These are phyloP conservation scores for Aphanomyces stellatus DNA, from an alignment of 352 stramenopile genomes.

Conservation along the genomic window DNA sequence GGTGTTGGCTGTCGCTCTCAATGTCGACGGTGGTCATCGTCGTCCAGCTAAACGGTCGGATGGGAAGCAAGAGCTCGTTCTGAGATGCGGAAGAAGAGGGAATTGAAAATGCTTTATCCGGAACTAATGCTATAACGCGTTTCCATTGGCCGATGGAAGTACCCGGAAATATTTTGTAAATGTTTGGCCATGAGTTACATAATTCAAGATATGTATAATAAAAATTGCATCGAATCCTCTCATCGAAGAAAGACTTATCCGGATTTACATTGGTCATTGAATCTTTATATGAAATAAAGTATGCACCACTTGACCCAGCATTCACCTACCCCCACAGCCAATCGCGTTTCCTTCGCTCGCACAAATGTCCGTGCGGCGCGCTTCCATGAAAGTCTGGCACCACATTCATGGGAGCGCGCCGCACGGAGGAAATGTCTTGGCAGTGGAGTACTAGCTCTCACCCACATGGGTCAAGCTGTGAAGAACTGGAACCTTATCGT, in stretches of 20 bases:
- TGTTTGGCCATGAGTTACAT: neutral
- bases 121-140: neutral
- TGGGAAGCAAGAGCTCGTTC: neutral
- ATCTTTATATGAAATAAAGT: neutral
- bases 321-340: too few relatives aligned
- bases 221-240: neutral
- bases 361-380: too few relatives aligned
- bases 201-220: neutral
- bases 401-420: too few relatives aligned
- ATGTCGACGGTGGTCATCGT: neutral
- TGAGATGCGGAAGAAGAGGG: conserved; percentile 5
- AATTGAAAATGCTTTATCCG: neutral
- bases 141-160: neutral
- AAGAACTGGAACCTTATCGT: too few relatives aligned
- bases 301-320: neutral
- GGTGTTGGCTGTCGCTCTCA: neutral
- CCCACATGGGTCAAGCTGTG: too few relatives aligned
- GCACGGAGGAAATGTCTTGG: too few relatives aligned
- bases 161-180: neutral
- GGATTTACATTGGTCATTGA: neutral
- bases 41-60: neutral
- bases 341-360: too few relatives aligned
- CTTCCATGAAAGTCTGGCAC: too few relatives aligned
- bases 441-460: too few relatives aligned
- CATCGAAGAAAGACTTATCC: neutral